Evolutionary conservation across 768 basidiomycete genomes (phyloP), one percentile per base, ranked within the genome.

Genomic region (Butyriboletus loyo): DNA sequence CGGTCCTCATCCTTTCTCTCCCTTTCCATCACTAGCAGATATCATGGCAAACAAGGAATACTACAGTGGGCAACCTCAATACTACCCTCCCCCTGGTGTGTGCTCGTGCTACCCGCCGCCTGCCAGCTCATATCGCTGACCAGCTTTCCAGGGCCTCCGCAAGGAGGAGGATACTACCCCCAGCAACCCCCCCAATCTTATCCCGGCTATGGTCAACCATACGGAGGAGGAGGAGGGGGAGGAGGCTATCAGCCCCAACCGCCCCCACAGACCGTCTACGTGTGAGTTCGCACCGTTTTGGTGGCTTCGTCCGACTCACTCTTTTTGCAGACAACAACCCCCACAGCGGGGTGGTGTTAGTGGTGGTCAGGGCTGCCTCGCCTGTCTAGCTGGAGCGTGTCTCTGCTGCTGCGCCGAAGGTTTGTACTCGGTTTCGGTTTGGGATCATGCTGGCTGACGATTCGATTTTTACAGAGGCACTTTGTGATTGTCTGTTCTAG

Each of bases 231-330:
- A n/a, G n/a, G n/a, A n/a, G n/a, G n/a, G n/a, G n/a, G n/a, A n/a
- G n/a, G n/a, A n/a, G n/a, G 65, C 3, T 80, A 79, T 58, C 77
- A 80, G 48, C 80, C 81, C 15, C 81, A 86, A 57, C 85, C 83
- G 17, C 84, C 83, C n/a, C 89, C 90, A 17, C 89, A 92, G 66
- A 84, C 86, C 0, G 84, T 92, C 47, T 87, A 89, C 64, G 86
- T 90, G 89, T 90, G 64, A 58, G 87, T 77, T 32, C 17, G 5
- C 5, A 31, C 8, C 19, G 5, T 15, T 34, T 37, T 31, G 34
- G 7, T 5, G 9, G 11, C 5, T 7, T 1, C 37, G 21, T 37
- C 25, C 21, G 44, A 24, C 48, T 61, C 10, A 64, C 8, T 9
- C 27, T 50, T n/a, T 41, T 21, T 22, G 14, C 42, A 78, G 76